Conservation (phyloP, 306 rosid species). For the Acacia acuminata region DNA sequence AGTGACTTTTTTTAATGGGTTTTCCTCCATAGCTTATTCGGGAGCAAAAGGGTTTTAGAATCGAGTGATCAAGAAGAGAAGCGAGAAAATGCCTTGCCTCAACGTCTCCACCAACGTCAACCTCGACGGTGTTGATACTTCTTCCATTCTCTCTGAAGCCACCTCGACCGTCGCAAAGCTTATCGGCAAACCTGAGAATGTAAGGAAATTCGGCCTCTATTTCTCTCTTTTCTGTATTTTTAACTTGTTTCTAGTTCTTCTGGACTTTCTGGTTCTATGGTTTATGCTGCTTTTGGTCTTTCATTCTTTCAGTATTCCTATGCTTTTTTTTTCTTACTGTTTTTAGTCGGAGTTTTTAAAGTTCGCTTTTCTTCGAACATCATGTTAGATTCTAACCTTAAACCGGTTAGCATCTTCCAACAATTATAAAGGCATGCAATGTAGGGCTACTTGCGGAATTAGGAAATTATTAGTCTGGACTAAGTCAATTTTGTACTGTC, state of each 20-base stretch:
- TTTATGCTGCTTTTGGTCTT: neutral
- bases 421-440: neutral
- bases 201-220: slow-evolving; percentile 11
- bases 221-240: neutral
- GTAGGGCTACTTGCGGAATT: neutral
- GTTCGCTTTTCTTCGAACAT: neutral
- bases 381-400: neutral
- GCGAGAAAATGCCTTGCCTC: slow-evolving; percentile 64
- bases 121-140: slow-evolving; percentile 58
- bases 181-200: slow-evolving; percentile 66
- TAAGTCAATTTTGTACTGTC: neutral
- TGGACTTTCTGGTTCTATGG: neutral
- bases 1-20: too few relatives aligned
- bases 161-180: slow-evolving; percentile 62
- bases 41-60: neutral
- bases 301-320: neutral
- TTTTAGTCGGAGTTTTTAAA: neutral
- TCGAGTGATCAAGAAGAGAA: neutral
- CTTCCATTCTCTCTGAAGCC: slow-evolving; percentile 42
- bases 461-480: neutral
- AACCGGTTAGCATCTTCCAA: neutral
- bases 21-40: neutral
- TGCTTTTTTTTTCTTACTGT: neutral
- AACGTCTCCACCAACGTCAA: slow-evolving; percentile 63
- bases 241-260: neutral